Conservation (phyloP, 306 rosid species). For the Notholithocarpus densiflorus region DNA sequence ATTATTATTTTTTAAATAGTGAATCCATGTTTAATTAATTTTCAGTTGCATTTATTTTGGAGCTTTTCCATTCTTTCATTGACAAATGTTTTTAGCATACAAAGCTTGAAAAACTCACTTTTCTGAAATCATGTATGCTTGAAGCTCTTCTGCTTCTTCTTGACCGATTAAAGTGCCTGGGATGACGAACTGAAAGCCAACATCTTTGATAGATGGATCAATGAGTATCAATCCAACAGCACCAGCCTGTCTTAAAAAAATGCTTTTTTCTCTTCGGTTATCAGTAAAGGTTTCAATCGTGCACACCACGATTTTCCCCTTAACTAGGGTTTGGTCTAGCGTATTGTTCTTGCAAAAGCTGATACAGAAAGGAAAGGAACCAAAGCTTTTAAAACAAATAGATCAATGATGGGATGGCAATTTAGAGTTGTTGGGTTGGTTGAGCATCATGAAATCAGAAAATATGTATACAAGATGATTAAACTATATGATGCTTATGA, state of each 20-base stretch:
- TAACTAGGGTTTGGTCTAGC: slow-evolving; percentile 45
- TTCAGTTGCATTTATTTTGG: neutral
- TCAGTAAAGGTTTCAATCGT: slow-evolving; percentile 41
- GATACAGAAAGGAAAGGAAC: slow-evolving; percentile 13
- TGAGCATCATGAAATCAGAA: neutral
- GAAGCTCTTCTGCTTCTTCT: slow-evolving; percentile 52
- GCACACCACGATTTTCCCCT: slow-evolving; percentile 63
- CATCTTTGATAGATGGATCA: slow-evolving; percentile 51
- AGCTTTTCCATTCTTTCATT: neutral
- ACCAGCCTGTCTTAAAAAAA: slow-evolving; percentile 44
- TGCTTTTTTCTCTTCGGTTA: slow-evolving; percentile 35
- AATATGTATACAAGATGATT: neutral
- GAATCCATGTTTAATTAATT: neutral
- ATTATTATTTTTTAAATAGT: neutral
- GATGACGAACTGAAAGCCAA: slow-evolving; percentile 60
- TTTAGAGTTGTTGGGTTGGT: neutral
- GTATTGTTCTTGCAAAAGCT: slow-evolving; percentile 69
- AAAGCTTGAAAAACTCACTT: slow-evolving; percentile 45
- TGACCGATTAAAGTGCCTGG: slow-evolving; percentile 61
- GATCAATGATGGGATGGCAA: slow-evolving; percentile 3
- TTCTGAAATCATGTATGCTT: slow-evolving; percentile 45
- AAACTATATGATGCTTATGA: neutral
- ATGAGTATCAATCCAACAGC: slow-evolving; percentile 72
- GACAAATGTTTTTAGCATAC: neutral
- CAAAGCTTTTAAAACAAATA: neutral